Base-by-base conservation (phyloP, 257 asterid species). In the Nicotiana attenuata region DNA sequence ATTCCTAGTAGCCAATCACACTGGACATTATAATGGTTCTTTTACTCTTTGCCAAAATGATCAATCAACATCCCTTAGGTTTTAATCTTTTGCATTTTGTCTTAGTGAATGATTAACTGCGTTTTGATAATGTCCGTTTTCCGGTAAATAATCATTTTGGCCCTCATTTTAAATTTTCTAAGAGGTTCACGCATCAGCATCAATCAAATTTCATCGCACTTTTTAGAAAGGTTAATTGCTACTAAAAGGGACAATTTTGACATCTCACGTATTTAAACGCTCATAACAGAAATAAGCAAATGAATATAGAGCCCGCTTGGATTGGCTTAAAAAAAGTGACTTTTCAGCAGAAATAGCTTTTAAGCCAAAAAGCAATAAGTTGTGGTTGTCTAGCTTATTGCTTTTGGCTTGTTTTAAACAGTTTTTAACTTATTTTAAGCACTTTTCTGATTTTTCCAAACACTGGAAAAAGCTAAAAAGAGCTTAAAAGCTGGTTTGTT, bases 41-140 rank as follows among this genome's bases (percentile, higher is more conserved):
- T 14, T 45, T 22, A 47, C 78, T 22, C 14, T 45, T 71, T 71
- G 38, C 22, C 78, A 15, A 7, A 33, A 22, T 20, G 60, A 71
- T 71, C 47, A 71, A 71, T 47, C 78, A n/a, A 45, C 47, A 29
- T 11, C n/a, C 60, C 78, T 71, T 45, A 71, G 14, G 60, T 45
- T 71, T 13, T 73, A 73, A 73, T 47, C 61, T 73, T 73, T 73
- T 73, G 0, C 5, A 22, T 15, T 35, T 73, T 73, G 41, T 73
- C 79, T 47, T 73, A 73, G 14, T 22, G 38, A 73, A 73, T 73
- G 38, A 73, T 73, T 26, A 1, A 26, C 1, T 47, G 38, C 22
- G 47, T 0, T 73, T 22, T 22, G 5, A 47, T 47, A 73, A 45
- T 73, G 61, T 47, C 38, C 22, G 1, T 73, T 45, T 22, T 17